Evolutionary conservation across 306 rosid species (phyloP).

Genomic region (Begonia masoniana): DNA sequence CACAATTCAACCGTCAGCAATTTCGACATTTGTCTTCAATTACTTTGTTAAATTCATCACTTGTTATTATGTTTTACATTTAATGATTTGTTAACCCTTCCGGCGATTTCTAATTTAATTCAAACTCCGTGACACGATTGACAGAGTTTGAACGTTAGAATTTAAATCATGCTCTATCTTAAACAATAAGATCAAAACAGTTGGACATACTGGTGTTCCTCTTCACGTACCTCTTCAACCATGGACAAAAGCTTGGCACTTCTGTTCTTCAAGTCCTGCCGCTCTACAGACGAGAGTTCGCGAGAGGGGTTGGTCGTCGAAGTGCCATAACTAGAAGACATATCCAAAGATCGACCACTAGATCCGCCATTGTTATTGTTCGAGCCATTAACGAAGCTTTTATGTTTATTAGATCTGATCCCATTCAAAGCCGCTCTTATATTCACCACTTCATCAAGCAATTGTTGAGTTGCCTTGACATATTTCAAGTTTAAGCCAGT

Average conservation of each 20-base stretch:
- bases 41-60: background rate
- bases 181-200: too few relatives aligned
- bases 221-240: slow-evolving; percentile 64
- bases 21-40: too few relatives aligned
- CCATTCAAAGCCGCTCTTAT: slow-evolving; percentile 62
- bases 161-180: too few relatives aligned
- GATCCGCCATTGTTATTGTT: slow-evolving; percentile 51
- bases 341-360: slow-evolving; percentile 24
- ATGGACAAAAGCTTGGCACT: slow-evolving; percentile 63
- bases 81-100: too few relatives aligned
- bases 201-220: too few relatives aligned
- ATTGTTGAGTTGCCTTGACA: slow-evolving; percentile 60
- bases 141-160: too few relatives aligned
- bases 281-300: slow-evolving; percentile 51
- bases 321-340: slow-evolving; percentile 33
- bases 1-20: too few relatives aligned
- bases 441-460: slow-evolving; percentile 79
- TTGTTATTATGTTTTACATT: too few relatives aligned
- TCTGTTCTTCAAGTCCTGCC: slow-evolving; percentile 59
- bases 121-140: too few relatives aligned
- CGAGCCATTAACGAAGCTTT: slow-evolving; percentile 21
- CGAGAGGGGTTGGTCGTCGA: slow-evolving; percentile 23
- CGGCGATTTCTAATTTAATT: too few relatives aligned
- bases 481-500: slow-evolving; percentile 29
- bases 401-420: slow-evolving; percentile 34